Percentiles rank a stretch among this genome's conserved stretches.
Conservation (phyloP, 345 rosid genomes). For the Abelmoschus esculentus region DNA sequence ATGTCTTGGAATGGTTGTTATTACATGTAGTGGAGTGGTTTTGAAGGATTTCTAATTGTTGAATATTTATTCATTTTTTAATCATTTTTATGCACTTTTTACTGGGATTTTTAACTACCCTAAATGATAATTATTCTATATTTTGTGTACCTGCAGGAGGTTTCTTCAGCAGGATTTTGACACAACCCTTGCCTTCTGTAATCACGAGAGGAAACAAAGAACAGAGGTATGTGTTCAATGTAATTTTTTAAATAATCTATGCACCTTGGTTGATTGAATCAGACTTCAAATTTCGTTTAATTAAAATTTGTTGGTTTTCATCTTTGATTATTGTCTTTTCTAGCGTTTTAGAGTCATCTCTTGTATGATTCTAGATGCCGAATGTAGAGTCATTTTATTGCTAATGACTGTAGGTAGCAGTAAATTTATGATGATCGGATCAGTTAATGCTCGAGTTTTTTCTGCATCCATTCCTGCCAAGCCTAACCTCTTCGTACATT, state of each 20-base stretch:
- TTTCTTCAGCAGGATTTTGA: constrained; percentile 91
- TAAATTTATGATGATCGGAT: background rate
- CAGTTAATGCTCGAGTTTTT: background rate
- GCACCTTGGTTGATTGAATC: background rate
- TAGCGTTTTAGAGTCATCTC: background rate
- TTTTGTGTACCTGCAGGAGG: constrained; percentile 44
- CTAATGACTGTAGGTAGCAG: background rate
- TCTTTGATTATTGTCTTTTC: background rate
- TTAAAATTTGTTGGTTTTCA: background rate
- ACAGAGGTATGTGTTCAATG: constrained; percentile 45
- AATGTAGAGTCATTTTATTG: background rate
- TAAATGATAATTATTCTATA: background rate
- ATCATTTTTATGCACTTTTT: background rate
- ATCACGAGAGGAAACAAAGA: constrained; percentile 89
- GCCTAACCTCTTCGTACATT: background rate
- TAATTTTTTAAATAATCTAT: background rate
- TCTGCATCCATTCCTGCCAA: background rate
- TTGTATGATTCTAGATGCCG: background rate
- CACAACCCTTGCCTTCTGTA: constrained; percentile 75
- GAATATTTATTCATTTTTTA: no score
- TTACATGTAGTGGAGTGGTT: background rate
- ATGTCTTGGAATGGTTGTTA: background rate
- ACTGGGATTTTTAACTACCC: background rate
- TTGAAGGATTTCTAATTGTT: background rate
- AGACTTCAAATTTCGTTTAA: background rate